Base-by-base conservation (phyloP, 805 yeast genomes). In the Schizosaccharomyces lindneri region DNA sequence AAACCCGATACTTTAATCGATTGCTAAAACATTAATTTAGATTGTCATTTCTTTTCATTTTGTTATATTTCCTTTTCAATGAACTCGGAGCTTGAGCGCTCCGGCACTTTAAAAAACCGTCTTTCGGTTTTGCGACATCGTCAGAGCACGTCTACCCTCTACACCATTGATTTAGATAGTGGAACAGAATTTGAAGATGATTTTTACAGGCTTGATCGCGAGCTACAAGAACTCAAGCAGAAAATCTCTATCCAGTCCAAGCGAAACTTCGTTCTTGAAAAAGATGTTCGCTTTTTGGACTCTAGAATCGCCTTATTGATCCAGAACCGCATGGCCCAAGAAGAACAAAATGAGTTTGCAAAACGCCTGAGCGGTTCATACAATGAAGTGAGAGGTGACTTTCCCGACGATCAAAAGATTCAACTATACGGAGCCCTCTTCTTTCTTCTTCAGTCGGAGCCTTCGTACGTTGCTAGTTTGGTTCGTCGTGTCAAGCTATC, bases 261-360 rank as follows among this genome's bases (percentile, higher is more conserved):
- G 63, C 65, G 64, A 46, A 73, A 73, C 63, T 73, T 72, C 61
- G 64, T 70, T 61, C 67, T 71, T 60, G 75, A 73, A 62, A 69
- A 68, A 62, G 74, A 73, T 61, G 73, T 73, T 55, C 67, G 74
- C 57, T 71, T 69, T 60, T 66, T 73, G 43, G 75, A 73, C 63
- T 63, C 70, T 17, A 69, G 75, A 21, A 73, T 73, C 46, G 74
- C 74, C 15, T 67, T 71, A 61, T 67, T 73, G 27, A 73, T 73
- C 55, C 74, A 72, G 59, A 71, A 72, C 66, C 70, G 70, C 57
- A 69, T 72, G 67, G 71, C 70, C 19, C 63, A 66, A 13, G 74
- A 72, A 36, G 74, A 72, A 62, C 73, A 70, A 60, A 61, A 65
- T 19, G 73, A 72, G 62, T 69, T 71, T 31, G 70, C 72, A 7